Base-by-base conservation (phyloP, 1,284 basidiomycete genomes). In the Veloporphyrellus conicus region DNA sequence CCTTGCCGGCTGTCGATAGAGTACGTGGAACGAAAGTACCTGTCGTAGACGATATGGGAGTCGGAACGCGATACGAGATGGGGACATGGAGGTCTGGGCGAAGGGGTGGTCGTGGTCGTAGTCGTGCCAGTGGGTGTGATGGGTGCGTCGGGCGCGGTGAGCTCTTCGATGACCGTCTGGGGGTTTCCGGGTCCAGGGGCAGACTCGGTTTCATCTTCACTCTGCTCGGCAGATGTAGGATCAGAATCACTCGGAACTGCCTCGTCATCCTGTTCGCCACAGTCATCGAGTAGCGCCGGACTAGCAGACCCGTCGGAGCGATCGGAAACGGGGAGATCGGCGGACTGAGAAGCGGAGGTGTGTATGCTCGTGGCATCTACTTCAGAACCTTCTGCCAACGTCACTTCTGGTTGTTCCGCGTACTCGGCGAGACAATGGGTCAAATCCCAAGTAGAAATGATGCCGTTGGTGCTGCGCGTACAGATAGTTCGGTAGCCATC, bases 401-500 rank as follows among this genome's bases (percentile, higher is more conserved):
- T n/a, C 25, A 39, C 47, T 22, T 53, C 23, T 39, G 23, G 22
- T 15, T 27, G 19, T 32, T 42, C 18, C 14, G 48, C 41, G 20
- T 55, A 57, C n/a, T 41, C 32, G 4, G 42, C 22, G 29, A 55
- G 52, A 15, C 52, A 58, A 29, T 9, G 29, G 4, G 47, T 45
- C 44, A 60, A n/a, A 47, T 55, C 47, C 55, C 58, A 58, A 39
- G 55, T 50, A 15, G 53, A 56, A 35, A 58, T 39, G 18, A 54
- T 28, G 12, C 57, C 58, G 0, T 48, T 58, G 14, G 19, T 3
- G 22, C 46, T 58, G 19, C 57, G 55, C 10, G 53, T 50, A 34
- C 38, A 50, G 32, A 60, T 20, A n/a, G 45, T 41, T 15, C 14
- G 45, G 33, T 40, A 23, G 11, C 45, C 20, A n/a, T 42, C 38